Conservation (phyloP, 768 basidiomycete genomes). For the Tricholoma saponaceum region DNA sequence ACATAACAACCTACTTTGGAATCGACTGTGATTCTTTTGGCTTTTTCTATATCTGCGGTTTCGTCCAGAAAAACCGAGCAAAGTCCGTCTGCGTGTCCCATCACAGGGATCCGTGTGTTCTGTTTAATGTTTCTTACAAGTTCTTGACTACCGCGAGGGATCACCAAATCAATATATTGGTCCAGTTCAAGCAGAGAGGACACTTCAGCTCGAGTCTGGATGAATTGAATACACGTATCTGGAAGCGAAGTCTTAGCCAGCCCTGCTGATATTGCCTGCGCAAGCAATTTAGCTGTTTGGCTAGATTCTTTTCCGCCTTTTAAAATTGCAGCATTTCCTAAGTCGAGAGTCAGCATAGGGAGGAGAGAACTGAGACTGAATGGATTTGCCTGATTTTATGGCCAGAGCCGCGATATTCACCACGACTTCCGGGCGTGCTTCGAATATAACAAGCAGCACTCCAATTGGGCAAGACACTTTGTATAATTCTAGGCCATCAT, state of each 20-base stretch:
- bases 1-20: conserved; percentile 64
- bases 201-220: conserved; percentile 90
- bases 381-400: conserved; percentile 85
- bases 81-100: conserved; percentile 98
- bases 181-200: conserved; percentile 83
- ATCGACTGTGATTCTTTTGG: conserved; percentile 78
- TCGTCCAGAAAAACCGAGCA: conserved; percentile 90
- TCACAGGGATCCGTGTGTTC: conserved; percentile 89
- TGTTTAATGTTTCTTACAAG: conserved; percentile 89
- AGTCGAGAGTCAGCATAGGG: background rate
- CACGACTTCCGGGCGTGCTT: conserved; percentile 95
- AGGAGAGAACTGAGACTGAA: background rate
- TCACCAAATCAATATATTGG: conserved; percentile 93
- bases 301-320: conserved; percentile 98
- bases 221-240: conserved; percentile 80
- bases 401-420: conserved; percentile 96
- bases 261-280: conserved; percentile 75
- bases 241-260: conserved; percentile 72
- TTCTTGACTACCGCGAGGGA: conserved; percentile 90
- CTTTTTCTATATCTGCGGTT: conserved; percentile 73
- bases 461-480: conserved; percentile 96
- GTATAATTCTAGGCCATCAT: conserved; percentile 84
- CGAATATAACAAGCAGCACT: conserved; percentile 94
- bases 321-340: conserved; percentile 94
- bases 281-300: conserved; percentile 71